Evolutionary conservation across 1,284 basidiomycete species (phyloP).

Genomic region (Moniliophthora roreri): DNA sequence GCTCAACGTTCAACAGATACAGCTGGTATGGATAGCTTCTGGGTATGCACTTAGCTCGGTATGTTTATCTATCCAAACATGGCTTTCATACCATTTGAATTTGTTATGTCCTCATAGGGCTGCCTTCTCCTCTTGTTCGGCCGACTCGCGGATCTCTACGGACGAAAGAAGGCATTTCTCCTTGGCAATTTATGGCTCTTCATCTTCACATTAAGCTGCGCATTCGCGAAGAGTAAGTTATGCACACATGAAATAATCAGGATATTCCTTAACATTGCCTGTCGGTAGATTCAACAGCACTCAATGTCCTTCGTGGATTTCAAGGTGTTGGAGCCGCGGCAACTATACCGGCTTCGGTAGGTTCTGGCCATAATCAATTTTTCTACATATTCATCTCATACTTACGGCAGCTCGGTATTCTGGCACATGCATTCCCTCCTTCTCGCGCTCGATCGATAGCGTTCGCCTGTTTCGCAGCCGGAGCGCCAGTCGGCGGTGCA

Average conservation of each 20-base stretch:
- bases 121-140: conserved; percentile 74
- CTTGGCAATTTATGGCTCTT: conserved; percentile 48
- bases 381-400: neutral
- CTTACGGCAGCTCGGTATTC: conserved; percentile 62
- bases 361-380: conserved; percentile 22
- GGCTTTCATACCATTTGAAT: neutral
- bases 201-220: conserved; percentile 53
- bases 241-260: neutral
- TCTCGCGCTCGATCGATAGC: conserved; percentile 67
- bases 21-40: neutral
- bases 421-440: conserved; percentile 74
- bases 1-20: neutral
- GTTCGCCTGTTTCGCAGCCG: conserved; percentile 77
- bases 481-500: conserved; percentile 72
- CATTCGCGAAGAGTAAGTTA: conserved; percentile 49
- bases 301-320: conserved; percentile 67
- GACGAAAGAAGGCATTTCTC: conserved; percentile 63
- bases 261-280: neutral
- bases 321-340: conserved; percentile 74
- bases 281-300: conserved; percentile 45
- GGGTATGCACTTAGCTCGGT: neutral
- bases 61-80: neutral
- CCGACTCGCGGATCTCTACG: conserved; percentile 71
- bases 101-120: conserved; percentile 40
- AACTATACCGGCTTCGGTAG: conserved; percentile 65